Evolutionary conservation across 1,284 basidiomycete genomes (phyloP).

Genomic region (Rhodotorula sp.): DNA sequence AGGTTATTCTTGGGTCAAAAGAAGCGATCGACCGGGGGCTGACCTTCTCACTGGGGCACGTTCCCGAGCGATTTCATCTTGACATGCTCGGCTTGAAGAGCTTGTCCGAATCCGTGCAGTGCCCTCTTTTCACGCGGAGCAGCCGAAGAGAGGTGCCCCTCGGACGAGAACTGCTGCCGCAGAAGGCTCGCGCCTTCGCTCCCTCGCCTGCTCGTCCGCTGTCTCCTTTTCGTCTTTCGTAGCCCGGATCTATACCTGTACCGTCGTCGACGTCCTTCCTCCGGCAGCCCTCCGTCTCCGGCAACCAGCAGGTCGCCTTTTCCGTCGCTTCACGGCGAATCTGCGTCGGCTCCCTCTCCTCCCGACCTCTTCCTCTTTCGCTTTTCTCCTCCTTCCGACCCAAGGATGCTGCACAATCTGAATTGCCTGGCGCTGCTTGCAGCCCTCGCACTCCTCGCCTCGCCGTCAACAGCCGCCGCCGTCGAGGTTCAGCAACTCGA

Average conservation of each 20-base stretch:
- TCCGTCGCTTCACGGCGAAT: neutral
- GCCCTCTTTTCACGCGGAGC: neutral
- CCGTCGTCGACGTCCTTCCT: no score
- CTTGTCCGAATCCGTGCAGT: neutral
- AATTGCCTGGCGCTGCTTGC: conserved; percentile 9
- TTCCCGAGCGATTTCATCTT: neutral
- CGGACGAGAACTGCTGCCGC: no score
- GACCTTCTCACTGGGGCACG: neutral
- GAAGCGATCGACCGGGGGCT: no score
- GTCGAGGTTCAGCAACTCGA: conserved; percentile 2
- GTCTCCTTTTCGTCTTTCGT: no score
- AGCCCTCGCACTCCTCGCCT: conserved; percentile 10
- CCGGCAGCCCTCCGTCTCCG: no score
- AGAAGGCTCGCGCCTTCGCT: neutral
- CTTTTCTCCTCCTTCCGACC: neutral
- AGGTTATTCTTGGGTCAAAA: no score
- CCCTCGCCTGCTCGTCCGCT: no score
- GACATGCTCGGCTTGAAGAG: neutral
- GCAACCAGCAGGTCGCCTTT: no score
- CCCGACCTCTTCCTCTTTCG: neutral
- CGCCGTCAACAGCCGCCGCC: conserved; percentile 5
- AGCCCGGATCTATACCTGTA: no score
- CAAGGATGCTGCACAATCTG: conserved; percentile 5
- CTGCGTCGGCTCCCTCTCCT: neutral
- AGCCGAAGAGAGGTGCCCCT: no score